Evolutionary conservation across 2,329 filamentous ascomycete species (phyloP).

Genomic region (Ophiognomonia clavigignenti-juglandacearum): DNA sequence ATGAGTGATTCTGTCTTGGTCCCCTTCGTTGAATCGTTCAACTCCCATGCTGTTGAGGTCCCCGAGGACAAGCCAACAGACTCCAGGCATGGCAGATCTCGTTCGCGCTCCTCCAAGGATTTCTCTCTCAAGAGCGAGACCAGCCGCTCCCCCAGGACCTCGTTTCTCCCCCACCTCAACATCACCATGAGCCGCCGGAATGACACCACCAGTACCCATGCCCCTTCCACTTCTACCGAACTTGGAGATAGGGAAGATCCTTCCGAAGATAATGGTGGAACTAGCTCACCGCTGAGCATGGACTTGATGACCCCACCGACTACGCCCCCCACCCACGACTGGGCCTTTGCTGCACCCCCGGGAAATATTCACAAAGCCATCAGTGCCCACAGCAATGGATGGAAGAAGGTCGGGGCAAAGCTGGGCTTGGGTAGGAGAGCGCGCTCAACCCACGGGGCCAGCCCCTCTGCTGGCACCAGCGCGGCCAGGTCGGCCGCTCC

Average conservation of each 20-base stretch:
- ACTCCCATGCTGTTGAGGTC: slow-evolving; percentile 29
- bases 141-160: slow-evolving; percentile 38
- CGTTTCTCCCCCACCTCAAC: slow-evolving; percentile 37
- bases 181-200: slow-evolving; percentile 33
- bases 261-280: slow-evolving; percentile 58
- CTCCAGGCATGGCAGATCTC: slow-evolving; percentile 32
- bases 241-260: slow-evolving; percentile 44
- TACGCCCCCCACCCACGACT: slow-evolving; percentile 62
- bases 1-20: slow-evolving; percentile 97
- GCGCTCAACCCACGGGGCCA: slow-evolving; percentile 39
- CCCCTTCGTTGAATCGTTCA: slow-evolving; percentile 76
- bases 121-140: slow-evolving; percentile 30
- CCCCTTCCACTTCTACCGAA: slow-evolving; percentile 41
- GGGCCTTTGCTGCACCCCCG: slow-evolving; percentile 45
- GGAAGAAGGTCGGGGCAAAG: slow-evolving; percentile 61
- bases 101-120: slow-evolving; percentile 34
- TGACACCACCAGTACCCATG: slow-evolving; percentile 32
- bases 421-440: slow-evolving; percentile 53
- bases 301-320: slow-evolving; percentile 72
- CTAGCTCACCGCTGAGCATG: slow-evolving; percentile 48
- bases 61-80: slow-evolving; percentile 32
- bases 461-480: slow-evolving; percentile 21
- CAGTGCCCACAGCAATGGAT: slow-evolving; percentile 51
- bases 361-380: slow-evolving; percentile 51
- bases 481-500: slow-evolving; percentile 8